Conservation (phyloP, 2,329 filamentous ascomycete species). For the Penicillium sp. region DNA sequence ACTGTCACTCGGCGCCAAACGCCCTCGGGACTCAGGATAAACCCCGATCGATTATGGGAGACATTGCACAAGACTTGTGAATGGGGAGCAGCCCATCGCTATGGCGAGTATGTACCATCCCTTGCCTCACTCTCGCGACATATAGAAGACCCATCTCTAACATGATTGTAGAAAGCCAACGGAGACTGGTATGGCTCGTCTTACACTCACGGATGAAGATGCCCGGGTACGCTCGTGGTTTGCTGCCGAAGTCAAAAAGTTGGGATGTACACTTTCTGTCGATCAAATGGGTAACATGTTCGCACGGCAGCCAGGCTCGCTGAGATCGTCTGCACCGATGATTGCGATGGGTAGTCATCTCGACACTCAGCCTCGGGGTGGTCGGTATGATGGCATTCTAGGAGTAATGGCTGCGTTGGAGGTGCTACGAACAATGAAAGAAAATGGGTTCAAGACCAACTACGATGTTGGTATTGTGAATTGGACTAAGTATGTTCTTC, state of each 20-base stretch:
- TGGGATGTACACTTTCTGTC: constrained; percentile 64
- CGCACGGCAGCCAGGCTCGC: constrained; percentile 20
- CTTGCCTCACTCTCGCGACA: background rate
- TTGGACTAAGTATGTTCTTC: constrained; percentile 52
- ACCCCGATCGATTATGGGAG: constrained; percentile 28
- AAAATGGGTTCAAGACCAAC: constrained; percentile 65
- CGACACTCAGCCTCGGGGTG: constrained; percentile 32
- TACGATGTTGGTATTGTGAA: constrained; percentile 70
- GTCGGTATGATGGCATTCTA: constrained; percentile 71
- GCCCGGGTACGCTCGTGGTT: constrained; percentile 71
- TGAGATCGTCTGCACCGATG: constrained; percentile 25
- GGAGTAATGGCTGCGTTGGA: constrained; percentile 70
- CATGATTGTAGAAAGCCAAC: constrained; percentile 11
- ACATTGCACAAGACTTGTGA: constrained; percentile 33
- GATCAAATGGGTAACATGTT: constrained; percentile 59
- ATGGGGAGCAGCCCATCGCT: constrained; percentile 31
- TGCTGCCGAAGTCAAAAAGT: constrained; percentile 54
- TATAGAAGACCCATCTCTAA: background rate
- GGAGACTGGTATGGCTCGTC: constrained; percentile 64
- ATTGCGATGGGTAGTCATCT: constrained; percentile 50
- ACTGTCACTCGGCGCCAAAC: constrained; percentile 11
- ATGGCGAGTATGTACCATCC: constrained; percentile 26
- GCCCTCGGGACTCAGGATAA: constrained; percentile 27
- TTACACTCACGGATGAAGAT: constrained; percentile 68
- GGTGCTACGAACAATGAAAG: constrained; percentile 64